Conservation (phyloP, 495 filamentous ascomycete species). For the Tuber indicum region DNA sequence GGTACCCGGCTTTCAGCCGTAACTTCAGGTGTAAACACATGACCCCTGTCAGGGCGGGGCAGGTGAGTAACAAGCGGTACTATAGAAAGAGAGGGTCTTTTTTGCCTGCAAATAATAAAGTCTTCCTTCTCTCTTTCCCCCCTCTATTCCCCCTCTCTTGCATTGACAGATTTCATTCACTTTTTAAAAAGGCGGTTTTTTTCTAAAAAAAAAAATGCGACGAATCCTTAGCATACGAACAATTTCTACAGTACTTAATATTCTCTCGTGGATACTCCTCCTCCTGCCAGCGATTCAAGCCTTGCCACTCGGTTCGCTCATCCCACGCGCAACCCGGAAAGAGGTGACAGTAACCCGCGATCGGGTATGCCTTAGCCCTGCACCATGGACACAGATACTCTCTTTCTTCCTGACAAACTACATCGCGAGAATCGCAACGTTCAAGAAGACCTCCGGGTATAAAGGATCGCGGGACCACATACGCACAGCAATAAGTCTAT, state of each 20-base stretch:
- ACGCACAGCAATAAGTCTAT: conserved; percentile 35
- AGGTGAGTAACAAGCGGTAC: neutral
- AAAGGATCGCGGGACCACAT: conserved; percentile 37
- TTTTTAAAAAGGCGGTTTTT: neutral
- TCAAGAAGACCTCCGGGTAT: conserved; percentile 46
- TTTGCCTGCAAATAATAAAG: neutral
- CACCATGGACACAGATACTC: conserved; percentile 44
- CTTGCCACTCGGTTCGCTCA: conserved; percentile 15
- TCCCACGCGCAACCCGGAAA: conserved; percentile 1
- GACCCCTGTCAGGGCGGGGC: neutral
- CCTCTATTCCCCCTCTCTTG: neutral
- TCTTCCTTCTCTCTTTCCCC: neutral
- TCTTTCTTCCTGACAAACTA: conserved; percentile 48
- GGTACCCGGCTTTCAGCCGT: neutral
- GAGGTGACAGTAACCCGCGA: neutral
- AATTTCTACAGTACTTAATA: conserved; percentile 10
- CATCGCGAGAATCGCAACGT: conserved; percentile 46
- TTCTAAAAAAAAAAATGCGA: conserved; percentile 7
- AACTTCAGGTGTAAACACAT: conserved; percentile 21
- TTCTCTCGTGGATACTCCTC: conserved; percentile 15
- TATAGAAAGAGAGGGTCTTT: neutral
- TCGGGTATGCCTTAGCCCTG: conserved; percentile 27
- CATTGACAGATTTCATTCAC: neutral
- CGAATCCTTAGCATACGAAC: conserved; percentile 12
- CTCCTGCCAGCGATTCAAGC: conserved; percentile 21